A percentile compares a stretch with the other conserved stretches of the same genome.
These are phyloP conservation scores for Aeschynomene evenia DNA, from an alignment of 306 rosid genomes.

Conservation along the genomic window DNA sequence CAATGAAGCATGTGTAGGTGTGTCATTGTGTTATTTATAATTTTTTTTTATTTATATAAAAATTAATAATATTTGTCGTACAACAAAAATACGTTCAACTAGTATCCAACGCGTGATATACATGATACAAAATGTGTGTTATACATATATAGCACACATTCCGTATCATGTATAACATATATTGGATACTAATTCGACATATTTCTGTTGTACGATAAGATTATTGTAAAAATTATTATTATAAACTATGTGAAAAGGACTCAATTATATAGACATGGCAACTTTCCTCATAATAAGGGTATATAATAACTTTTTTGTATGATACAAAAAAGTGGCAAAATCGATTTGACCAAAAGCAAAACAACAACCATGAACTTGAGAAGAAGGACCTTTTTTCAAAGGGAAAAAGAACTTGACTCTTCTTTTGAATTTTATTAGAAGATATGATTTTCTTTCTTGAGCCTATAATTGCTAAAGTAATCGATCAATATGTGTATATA, in stretches of 20 bases:
- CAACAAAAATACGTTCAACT: too few species aligned
- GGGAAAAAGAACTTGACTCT: neutral
- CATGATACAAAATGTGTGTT: too few species aligned
- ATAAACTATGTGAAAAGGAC: neutral
- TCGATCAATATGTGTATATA: too few species aligned
- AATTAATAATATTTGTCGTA: too few species aligned
- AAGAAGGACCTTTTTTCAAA: constrained; percentile 2
- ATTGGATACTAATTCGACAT: too few species aligned
- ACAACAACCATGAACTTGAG: neutral
- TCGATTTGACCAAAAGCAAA: constrained; percentile 7
- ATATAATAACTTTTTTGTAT: neutral
- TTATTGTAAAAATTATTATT: too few species aligned
- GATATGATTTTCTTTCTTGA: constrained; percentile 33
- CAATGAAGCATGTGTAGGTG: neutral
- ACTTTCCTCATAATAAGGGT: constrained; percentile 15
- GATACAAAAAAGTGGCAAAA: constrained; percentile 5
- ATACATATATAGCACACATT: too few species aligned
- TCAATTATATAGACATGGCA: neutral
- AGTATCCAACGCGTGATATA: too few species aligned
- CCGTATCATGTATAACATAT: too few species aligned
- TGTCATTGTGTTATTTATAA: too few species aligned
- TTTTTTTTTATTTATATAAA: too few species aligned
- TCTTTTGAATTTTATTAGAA: neutral
- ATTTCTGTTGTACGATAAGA: too few species aligned
- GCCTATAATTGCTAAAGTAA: constrained; percentile 32